A percentile compares a stretch with the other conserved stretches of the same genome.
phyloP scores from a whole-genome alignment of 2,329 filamentous ascomycete species.

The Ascosphaera aggregata region DNA sequence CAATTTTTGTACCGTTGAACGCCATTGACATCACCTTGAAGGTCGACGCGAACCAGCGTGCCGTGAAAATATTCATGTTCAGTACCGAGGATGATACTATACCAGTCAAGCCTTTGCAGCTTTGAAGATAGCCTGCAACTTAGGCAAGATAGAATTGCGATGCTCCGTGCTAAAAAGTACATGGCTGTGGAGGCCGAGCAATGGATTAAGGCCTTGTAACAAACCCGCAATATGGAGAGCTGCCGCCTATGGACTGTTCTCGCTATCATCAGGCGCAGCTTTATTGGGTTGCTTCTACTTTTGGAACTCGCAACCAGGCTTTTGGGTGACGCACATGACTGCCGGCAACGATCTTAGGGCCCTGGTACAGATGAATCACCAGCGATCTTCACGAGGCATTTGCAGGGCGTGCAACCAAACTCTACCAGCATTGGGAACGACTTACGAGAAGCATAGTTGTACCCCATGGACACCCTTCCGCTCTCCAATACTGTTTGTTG shows the following conservation, averaged over 20 bases:
- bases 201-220: slow-evolving; percentile 89
- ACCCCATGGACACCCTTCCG: too few relatives aligned
- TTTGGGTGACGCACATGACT: too few relatives aligned
- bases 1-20: slow-evolving; percentile 41
- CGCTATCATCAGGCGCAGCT: slow-evolving; percentile 18
- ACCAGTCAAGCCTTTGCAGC: slow-evolving; percentile 19
- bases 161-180: slow-evolving; percentile 33
- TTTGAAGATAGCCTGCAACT: too few relatives aligned
- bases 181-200: slow-evolving; percentile 81
- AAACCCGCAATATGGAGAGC: slow-evolving; percentile 63
- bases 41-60: slow-evolving; percentile 61
- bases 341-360: too few relatives aligned
- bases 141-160: slow-evolving; percentile 26
- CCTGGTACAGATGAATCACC: too few relatives aligned
- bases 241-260: slow-evolving; percentile 18
- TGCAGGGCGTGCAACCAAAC: too few relatives aligned
- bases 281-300: slow-evolving; percentile 22
- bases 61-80: slow-evolving; percentile 76
- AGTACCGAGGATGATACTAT: slow-evolving; percentile 45
- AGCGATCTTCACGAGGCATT: too few relatives aligned
- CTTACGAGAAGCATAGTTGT: too few relatives aligned
- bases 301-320: too few relatives aligned
- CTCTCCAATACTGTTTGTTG: too few relatives aligned
- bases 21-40: slow-evolving; percentile 64
- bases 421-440: too few relatives aligned